A percentile compares a stretch with the other conserved stretches of the same genome.
phyloP scores from a whole-genome alignment of 768 basidiomycete genomes.

The Psilocybe azurescens region DNA sequence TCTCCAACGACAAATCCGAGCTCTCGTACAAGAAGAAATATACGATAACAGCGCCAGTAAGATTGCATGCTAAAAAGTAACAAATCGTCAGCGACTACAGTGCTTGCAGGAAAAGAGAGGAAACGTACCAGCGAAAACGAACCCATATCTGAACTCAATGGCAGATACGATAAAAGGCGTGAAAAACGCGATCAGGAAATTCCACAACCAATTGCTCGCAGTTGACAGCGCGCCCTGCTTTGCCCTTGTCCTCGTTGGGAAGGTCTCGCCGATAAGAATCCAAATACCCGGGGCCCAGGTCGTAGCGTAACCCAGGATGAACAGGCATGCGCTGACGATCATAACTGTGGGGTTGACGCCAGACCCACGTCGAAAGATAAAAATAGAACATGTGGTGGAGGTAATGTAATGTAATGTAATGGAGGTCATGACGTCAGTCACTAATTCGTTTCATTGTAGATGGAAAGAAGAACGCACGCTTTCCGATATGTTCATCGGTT shows the following conservation, averaged over 20 bases:
- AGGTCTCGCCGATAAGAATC: constrained; percentile 81
- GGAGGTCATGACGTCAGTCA: not conserved
- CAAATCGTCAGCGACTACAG: not conserved
- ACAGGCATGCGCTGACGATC: constrained; percentile 72
- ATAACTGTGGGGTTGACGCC: constrained; percentile 43
- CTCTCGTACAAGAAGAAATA: constrained; percentile 82
- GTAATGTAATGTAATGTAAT: too few relatives aligned
- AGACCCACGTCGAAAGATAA: not conserved
- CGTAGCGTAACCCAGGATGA: constrained; percentile 73
- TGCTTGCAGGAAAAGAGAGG: not conserved
- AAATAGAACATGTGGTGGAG: too few relatives aligned
- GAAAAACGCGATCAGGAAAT: constrained; percentile 78
- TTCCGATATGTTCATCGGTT: constrained; percentile 53
- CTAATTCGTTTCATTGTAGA: too few relatives aligned
- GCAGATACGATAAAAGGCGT: constrained; percentile 70
- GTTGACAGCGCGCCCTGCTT: constrained; percentile 75
- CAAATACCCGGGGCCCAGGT: constrained; percentile 81
- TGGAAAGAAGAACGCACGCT: constrained; percentile 38
- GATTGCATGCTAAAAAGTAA: constrained; percentile 52
- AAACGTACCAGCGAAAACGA: constrained; percentile 64
- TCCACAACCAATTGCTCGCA: constrained; percentile 69
- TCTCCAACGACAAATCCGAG: constrained; percentile 68
- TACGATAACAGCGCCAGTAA: constrained; percentile 62
- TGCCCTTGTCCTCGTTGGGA: constrained; percentile 73
- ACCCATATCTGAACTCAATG: constrained; percentile 70